These are phyloP conservation scores for Saccharomycopsis synnaedendra DNA, from an alignment of 805 yeast genomes.

Conservation along the genomic window DNA sequence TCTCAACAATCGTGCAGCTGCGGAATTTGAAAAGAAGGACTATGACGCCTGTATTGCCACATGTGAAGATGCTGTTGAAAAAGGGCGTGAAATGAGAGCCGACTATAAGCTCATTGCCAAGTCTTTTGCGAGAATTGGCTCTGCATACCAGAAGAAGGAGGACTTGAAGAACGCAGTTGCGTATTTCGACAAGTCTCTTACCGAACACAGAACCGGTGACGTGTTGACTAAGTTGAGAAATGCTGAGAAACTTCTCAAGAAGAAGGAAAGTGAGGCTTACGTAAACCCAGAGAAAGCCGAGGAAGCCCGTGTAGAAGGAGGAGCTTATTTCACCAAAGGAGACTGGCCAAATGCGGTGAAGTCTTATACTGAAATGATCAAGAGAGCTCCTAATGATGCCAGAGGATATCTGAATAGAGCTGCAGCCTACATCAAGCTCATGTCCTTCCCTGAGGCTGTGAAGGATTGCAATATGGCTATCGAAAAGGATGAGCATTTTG, in stretches of 20 bases:
- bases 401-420: constrained; percentile 98
- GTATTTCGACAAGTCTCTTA: constrained; percentile 77
- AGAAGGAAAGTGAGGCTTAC: constrained; percentile 64
- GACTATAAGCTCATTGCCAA: constrained; percentile 89
- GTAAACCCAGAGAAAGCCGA: constrained; percentile 89
- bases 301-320: constrained; percentile 89
- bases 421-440: constrained; percentile 85
- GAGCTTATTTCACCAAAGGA: constrained; percentile 74
- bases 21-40: constrained; percentile 93
- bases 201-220: constrained; percentile 96
- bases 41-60: constrained; percentile 76
- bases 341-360: constrained; percentile 97
- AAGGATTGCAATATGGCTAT: constrained; percentile 88
- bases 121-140: constrained; percentile 87
- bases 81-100: constrained; percentile 82
- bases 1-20: constrained; percentile 94
- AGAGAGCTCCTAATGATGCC: constrained; percentile 94
- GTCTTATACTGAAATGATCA: constrained; percentile 90
- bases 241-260: constrained; percentile 78
- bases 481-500: constrained; percentile 73
- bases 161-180: constrained; percentile 66
- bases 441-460: constrained; percentile 96
- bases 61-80: constrained; percentile 72
- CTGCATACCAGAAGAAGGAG: constrained; percentile 61
- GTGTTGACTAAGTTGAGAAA: constrained; percentile 77